phyloP scores from a whole-genome alignment of 768 basidiomycete species.

The Tulasnella sp. region DNA sequence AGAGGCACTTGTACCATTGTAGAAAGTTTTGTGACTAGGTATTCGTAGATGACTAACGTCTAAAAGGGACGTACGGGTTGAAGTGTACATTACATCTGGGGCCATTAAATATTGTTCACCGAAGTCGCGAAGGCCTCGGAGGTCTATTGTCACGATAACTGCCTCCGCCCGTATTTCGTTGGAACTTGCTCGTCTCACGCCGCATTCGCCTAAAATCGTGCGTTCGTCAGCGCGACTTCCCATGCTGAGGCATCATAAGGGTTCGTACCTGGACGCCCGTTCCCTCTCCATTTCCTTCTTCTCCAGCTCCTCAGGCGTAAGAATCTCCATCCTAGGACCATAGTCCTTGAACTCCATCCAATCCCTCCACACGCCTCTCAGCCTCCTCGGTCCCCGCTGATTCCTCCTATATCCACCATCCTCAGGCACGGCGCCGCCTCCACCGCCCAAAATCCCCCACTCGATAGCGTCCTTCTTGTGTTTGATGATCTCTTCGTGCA shows the following conservation, averaged over 20 bases:
- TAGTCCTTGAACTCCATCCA: slow-evolving; percentile 94
- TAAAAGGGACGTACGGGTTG: slow-evolving; percentile 9
- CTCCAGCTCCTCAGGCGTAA: slow-evolving; percentile 91
- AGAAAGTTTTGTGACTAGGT: neutral
- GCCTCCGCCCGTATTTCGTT: slow-evolving; percentile 39
- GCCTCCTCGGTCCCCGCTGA: slow-evolving; percentile 69
- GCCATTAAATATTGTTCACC: slow-evolving; percentile 22
- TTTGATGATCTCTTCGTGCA: slow-evolving; percentile 93
- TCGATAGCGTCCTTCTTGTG: slow-evolving; percentile 96
- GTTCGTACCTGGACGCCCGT: slow-evolving; percentile 70
- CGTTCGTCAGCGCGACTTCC: slow-evolving; percentile 10
- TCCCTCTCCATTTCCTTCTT: slow-evolving; percentile 85
- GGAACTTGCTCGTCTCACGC: slow-evolving; percentile 69
- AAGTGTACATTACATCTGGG: slow-evolving; percentile 21
- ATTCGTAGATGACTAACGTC: neutral
- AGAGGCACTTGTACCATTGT: slow-evolving; percentile 6
- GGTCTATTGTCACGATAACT: slow-evolving; percentile 31
- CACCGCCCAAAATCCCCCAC: slow-evolving; percentile 79
- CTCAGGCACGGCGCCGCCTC: slow-evolving; percentile 60
- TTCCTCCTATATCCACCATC: slow-evolving; percentile 67
- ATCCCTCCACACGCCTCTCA: slow-evolving; percentile 92
- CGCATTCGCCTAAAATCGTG: slow-evolving; percentile 55
- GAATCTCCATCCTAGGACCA: slow-evolving; percentile 80
- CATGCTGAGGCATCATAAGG: neutral
- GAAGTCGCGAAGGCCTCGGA: slow-evolving; percentile 27